Evolutionary conservation across 78 protist genomes (phyloP), one percentile per base, ranked within the genome.

Genomic region (Acrasis kona): DNA sequence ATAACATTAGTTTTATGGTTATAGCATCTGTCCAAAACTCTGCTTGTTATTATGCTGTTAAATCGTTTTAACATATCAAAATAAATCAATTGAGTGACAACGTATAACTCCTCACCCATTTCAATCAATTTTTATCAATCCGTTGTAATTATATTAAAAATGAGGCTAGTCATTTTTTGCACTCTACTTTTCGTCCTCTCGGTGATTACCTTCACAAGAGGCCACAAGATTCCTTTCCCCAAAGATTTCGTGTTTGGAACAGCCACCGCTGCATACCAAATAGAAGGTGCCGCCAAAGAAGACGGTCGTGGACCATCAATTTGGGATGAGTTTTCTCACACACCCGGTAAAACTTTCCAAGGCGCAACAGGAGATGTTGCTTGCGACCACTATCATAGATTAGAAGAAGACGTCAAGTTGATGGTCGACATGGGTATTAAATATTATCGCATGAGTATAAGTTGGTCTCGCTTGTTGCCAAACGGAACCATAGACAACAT

Each of bases 301-400:
- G 71, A 67, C 19, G 71, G 71, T 19, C 19, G 19, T 19, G 71
- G 66, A 19, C 19, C 19, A 19, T 31, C 66, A 19, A 67, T 67
- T 12, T 67, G 71, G 71, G 71, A 67, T 19, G 28, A 12, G 19
- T 30, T 19, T 19, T 67, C 71, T 19, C 19, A 67, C 19, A 31
- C 19, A 19, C 71, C 71, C n/a, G 28, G 28, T 19, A 19, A 67
- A 30, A 67, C 19, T 19, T 19, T 12, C 28, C 10, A 1, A 1
- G 89, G 89, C 8, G 86, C 0, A 28, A 79, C 66, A 0, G 89
- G 89, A 5, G 85, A 85, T 71, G 86, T 80, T 4, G 89, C 89
- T 27, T 73, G n/a, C n/a, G 88, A 85, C 27, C 38, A 28, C 12
- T 85, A 50, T 57, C 29, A 76, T 61, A 37, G 66, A 29, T 85